A percentile compares a stretch with the other conserved stretches of the same genome.
phyloP scores from a whole-genome alignment of 208 protist genomes.

The Naegleria fowleri region DNA sequence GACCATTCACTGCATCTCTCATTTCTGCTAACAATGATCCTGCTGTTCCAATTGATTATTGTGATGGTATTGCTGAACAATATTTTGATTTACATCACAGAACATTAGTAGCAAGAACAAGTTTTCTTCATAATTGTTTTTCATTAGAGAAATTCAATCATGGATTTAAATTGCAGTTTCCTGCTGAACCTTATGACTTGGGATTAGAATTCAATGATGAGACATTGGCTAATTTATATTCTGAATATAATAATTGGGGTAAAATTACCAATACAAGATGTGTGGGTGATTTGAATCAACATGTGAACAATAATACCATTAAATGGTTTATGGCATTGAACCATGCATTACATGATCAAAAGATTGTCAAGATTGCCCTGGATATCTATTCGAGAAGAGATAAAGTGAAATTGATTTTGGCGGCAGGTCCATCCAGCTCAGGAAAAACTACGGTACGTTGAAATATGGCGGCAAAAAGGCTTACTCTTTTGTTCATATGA shows the following conservation, averaged over 20 bases:
- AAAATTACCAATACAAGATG: background rate
- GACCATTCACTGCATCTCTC: background rate
- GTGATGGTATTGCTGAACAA: background rate
- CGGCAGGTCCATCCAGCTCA: conserved; percentile 46
- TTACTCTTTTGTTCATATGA: no score
- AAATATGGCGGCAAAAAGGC: no score
- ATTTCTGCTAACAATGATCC: background rate
- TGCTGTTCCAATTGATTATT: background rate
- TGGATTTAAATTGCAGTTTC: background rate
- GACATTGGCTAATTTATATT: background rate
- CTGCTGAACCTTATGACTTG: background rate
- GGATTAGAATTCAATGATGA: background rate
- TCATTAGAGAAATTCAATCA: background rate
- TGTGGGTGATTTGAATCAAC: conserved; percentile 23
- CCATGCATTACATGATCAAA: conserved; percentile 38
- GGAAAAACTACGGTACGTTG: conserved; percentile 51
- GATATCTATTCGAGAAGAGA: background rate
- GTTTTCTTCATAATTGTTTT: background rate
- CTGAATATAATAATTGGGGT: conserved; percentile 4
- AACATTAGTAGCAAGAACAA: background rate
- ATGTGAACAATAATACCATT: background rate
- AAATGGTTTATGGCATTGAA: conserved; percentile 38
- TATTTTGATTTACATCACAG: background rate
- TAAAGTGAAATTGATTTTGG: conserved; percentile 39
- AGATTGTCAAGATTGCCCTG: conserved; percentile 30